Evolutionary conservation across 495 filamentous ascomycete species (phyloP).

Genomic region (Ramalina intermedia): DNA sequence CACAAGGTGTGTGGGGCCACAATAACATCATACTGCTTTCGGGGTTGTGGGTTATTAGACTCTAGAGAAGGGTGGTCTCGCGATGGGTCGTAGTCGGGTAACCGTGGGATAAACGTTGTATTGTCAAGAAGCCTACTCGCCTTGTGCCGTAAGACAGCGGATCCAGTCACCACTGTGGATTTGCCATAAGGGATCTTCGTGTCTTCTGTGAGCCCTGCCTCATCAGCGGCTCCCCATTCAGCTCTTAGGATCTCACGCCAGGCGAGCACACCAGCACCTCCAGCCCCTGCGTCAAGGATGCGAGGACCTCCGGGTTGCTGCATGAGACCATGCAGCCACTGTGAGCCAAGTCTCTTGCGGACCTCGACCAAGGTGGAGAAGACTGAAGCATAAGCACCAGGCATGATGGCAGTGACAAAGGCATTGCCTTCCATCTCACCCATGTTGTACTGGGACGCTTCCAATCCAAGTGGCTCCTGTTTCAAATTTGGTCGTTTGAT

Average conservation of each 20-base stretch:
- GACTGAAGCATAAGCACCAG: slow-evolving; percentile 60
- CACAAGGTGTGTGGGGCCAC: slow-evolving; percentile 76
- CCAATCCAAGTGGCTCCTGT: slow-evolving; percentile 55
- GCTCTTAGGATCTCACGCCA: slow-evolving; percentile 73
- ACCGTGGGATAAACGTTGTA: slow-evolving; percentile 79
- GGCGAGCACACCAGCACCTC: slow-evolving; percentile 69
- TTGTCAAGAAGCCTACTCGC: slow-evolving; percentile 66
- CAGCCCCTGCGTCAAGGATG: slow-evolving; percentile 73
- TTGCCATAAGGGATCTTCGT: slow-evolving; percentile 36
- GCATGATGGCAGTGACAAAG: slow-evolving; percentile 64
- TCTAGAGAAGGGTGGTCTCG: slow-evolving; percentile 33
- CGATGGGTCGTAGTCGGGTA: slow-evolving; percentile 77
- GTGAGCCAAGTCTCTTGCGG: slow-evolving; percentile 64
- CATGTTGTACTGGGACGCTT: slow-evolving; percentile 60
- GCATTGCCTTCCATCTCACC: slow-evolving; percentile 75
- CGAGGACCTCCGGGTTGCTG: slow-evolving; percentile 54
- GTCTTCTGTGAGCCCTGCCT: slow-evolving; percentile 26
- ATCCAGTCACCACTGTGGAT: slow-evolving; percentile 48
- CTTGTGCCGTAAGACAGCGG: slow-evolving; percentile 56
- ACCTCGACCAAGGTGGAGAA: slow-evolving; percentile 68
- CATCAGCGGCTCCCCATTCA: slow-evolving; percentile 55
- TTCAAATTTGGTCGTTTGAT: slow-evolving; percentile 31
- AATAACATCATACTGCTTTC: slow-evolving; percentile 79
- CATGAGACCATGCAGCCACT: slow-evolving; percentile 62
- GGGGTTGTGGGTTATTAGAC: slow-evolving; percentile 28